These are phyloP conservation scores for Tolypocladium amazonense DNA, from an alignment of 2,329 filamentous ascomycete genomes.

Conservation along the genomic window DNA sequence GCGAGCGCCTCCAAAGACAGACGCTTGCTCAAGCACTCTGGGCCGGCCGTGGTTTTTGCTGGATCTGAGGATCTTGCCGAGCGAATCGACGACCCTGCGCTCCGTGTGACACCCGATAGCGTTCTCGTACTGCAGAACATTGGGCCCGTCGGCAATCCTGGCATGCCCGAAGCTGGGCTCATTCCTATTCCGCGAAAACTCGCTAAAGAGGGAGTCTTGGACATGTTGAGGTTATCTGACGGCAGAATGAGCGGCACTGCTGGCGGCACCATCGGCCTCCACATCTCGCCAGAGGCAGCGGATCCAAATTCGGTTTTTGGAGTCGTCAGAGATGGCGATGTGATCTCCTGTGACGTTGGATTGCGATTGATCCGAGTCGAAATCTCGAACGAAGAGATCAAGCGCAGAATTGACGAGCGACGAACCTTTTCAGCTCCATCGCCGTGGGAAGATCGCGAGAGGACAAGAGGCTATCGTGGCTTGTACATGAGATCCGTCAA, in stretches of 20 bases:
- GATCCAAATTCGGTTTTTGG: slow-evolving; percentile 67
- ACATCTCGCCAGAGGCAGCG: slow-evolving; percentile 78
- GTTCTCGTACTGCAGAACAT: slow-evolving; percentile 83
- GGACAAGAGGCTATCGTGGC: slow-evolving; percentile 38
- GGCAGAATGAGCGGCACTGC: slow-evolving; percentile 79
- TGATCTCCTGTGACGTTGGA: slow-evolving; percentile 67
- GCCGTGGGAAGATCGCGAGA: slow-evolving; percentile 19
- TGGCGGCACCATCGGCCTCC: slow-evolving; percentile 83
- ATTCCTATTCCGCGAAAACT: slow-evolving; percentile 63
- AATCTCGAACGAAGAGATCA: slow-evolving; percentile 60
- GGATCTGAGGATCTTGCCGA: slow-evolving; percentile 66
- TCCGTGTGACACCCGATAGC: slow-evolving; percentile 48
- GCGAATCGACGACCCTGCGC: slow-evolving; percentile 43
- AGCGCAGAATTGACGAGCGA: slow-evolving; percentile 4
- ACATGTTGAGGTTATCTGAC: slow-evolving; percentile 78
- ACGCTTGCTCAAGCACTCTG: slow-evolving; percentile 33
- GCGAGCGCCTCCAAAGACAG: slow-evolving; percentile 80
- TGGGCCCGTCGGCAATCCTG: slow-evolving; percentile 79
- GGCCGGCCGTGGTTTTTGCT: slow-evolving; percentile 52
- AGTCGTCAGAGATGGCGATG: slow-evolving; percentile 64
- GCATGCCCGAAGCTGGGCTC: slow-evolving; percentile 77
- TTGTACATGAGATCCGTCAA: slow-evolving; percentile 50
- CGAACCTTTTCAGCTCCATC: not conserved
- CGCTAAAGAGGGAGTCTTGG: slow-evolving; percentile 62
- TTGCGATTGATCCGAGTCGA: slow-evolving; percentile 48